Conservation (phyloP, 2,329 filamentous ascomycete species). For the Biscogniauxia mediterranea region DNA sequence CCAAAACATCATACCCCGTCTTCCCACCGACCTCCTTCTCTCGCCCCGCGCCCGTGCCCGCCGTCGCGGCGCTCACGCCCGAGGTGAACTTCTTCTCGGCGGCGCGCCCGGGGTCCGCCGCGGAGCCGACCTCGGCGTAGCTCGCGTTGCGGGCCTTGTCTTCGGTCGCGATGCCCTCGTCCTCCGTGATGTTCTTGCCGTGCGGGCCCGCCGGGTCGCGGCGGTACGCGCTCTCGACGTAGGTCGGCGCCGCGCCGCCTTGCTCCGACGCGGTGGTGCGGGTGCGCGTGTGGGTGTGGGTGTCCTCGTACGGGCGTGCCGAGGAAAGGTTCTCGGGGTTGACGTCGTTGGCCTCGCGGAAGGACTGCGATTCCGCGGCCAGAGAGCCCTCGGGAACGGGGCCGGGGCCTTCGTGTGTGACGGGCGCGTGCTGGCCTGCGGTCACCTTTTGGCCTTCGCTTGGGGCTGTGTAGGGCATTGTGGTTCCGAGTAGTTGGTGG, state of each 20-base stretch:
- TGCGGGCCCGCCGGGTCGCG: conserved; percentile 37
- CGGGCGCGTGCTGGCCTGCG: conserved; percentile 46
- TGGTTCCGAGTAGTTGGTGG: conserved; percentile 1
- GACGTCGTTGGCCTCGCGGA: conserved; percentile 56
- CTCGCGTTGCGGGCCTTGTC: conserved; percentile 41
- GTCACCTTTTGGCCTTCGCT: conserved; percentile 43
- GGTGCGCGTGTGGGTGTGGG: conserved; percentile 44
- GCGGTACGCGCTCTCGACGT: conserved; percentile 36
- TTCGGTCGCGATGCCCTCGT: conserved; percentile 36
- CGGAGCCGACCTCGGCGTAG: conserved; percentile 43
- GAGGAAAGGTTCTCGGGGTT: conserved; percentile 17
- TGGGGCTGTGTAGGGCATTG: conserved; percentile 27
- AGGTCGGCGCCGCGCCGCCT: conserved; percentile 36
- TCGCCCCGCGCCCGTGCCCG: conserved; percentile 55
- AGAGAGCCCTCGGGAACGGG: conserved; percentile 67
- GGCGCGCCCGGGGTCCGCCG: conserved; percentile 45
- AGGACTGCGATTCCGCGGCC: conserved; percentile 63
- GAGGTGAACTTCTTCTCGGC: conserved; percentile 43
- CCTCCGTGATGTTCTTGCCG: conserved; percentile 42
- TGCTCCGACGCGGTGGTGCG: conserved; percentile 39
- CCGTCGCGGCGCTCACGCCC: conserved; percentile 11
- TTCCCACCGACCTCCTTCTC: conserved; percentile 34
- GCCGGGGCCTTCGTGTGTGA: conserved; percentile 61
- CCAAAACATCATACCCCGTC: conserved; percentile 23
- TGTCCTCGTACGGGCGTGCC: not conserved